Evolutionary conservation across 73 alveolate genomes (phyloP).

Genomic region (Effrenium voratum): DNA sequence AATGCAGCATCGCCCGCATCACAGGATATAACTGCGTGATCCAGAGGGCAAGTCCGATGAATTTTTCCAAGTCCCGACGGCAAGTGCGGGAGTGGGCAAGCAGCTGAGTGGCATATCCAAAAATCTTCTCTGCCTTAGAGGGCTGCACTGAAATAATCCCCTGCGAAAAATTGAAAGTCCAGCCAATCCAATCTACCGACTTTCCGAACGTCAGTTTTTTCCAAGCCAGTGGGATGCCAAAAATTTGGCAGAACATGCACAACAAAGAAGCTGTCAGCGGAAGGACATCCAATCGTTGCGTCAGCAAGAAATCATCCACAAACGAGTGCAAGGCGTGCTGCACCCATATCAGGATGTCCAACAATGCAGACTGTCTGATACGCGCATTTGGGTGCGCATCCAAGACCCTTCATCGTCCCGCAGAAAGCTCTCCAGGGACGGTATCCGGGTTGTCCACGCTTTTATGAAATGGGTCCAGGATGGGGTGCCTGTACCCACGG

Average conservation of each 20-base stretch:
- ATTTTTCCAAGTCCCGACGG: neutral
- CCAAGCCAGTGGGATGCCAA: slow-evolving; percentile 3
- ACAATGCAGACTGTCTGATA: too few relatives aligned
- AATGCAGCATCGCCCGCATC: neutral
- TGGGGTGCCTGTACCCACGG: too few relatives aligned
- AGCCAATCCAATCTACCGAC: neutral
- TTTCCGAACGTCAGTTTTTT: neutral
- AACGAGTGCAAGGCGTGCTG: neutral
- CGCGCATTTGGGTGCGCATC: too few relatives aligned
- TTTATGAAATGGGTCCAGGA: too few relatives aligned
- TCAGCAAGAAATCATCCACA: neutral
- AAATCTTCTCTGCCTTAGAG: neutral
- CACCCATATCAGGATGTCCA: neutral
- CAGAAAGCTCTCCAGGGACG: too few relatives aligned
- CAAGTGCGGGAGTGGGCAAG: neutral
- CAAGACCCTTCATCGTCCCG: too few relatives aligned
- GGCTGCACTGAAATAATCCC: neutral
- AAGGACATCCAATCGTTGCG: neutral
- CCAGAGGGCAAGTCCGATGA: slow-evolving; percentile 8
- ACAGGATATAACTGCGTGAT: neutral
- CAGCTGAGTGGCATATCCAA: neutral
- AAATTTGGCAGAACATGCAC: neutral
- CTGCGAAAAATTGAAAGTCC: neutral
- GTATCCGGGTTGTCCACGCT: too few relatives aligned
- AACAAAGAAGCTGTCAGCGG: neutral